These are phyloP conservation scores for Eleusine indica DNA, from an alignment of 176 grass and related monocot genomes.

Conservation along the genomic window DNA sequence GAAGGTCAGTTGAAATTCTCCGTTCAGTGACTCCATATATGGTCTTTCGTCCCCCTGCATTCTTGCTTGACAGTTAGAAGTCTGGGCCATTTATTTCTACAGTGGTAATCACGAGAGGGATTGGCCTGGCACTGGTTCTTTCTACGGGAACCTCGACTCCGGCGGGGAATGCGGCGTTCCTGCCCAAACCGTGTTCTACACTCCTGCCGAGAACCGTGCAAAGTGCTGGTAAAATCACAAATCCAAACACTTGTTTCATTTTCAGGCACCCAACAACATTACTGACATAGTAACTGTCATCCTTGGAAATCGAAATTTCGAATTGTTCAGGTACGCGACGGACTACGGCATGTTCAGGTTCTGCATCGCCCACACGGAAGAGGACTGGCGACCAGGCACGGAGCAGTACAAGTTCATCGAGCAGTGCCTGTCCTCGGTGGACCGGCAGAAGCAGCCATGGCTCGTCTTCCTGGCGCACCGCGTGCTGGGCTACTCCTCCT, in stretches of 20 bases:
- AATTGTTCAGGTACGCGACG: constrained; percentile 32
- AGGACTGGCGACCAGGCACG: constrained; percentile 32
- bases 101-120: constrained; percentile 96
- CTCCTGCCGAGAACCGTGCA: constrained; percentile 80
- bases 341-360: constrained; percentile 34
- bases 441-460: constrained; percentile 35
- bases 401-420: constrained; percentile 34
- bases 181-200: constrained; percentile 91
- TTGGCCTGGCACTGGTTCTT: constrained; percentile 85
- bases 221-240: constrained; percentile 67
- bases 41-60: neutral
- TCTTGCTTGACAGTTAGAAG: neutral
- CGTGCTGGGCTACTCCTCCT: constrained; percentile 29
- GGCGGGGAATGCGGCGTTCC: constrained; percentile 92
- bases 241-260: too few relatives aligned
- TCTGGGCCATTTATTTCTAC: neutral
- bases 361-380: constrained; percentile 7
- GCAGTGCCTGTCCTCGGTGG: constrained; percentile 19
- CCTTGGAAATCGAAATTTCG: neutral
- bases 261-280: constrained; percentile 8
- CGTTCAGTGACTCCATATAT: constrained; percentile 12
- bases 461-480: constrained; percentile 38
- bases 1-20: constrained; percentile 56
- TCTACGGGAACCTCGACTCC: constrained; percentile 69
- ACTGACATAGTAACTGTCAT: neutral